A percentile compares a stretch with the other conserved stretches of the same genome.
Evolutionary conservation across 768 basidiomycete genomes (phyloP).

Genomic region (Jaapia argillacea): DNA sequence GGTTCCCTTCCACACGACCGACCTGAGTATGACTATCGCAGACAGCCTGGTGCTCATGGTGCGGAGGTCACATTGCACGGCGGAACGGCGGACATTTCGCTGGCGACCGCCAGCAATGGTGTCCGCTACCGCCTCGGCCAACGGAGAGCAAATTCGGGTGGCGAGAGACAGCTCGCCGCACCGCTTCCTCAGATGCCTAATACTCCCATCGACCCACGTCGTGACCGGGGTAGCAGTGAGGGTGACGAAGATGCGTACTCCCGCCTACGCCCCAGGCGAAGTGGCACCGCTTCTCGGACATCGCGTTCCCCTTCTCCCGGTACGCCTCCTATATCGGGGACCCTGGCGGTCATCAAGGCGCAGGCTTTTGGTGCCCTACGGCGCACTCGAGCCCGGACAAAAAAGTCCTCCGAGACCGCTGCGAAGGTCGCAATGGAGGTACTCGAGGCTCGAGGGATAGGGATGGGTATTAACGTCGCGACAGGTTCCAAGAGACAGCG

Average conservation of each 20-base stretch:
- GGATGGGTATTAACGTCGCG: conserved; percentile 35
- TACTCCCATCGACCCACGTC: conserved; percentile 33
- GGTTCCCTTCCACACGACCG: conserved; percentile 42
- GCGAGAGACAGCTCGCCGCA: conserved; percentile 37
- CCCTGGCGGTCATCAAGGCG: conserved; percentile 84
- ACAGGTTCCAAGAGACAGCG: conserved; percentile 36
- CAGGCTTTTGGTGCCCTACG: conserved; percentile 82
- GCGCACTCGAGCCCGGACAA: conserved; percentile 64
- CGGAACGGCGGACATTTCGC: conserved; percentile 63
- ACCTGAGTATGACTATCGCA: conserved; percentile 57
- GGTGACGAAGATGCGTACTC: conserved; percentile 36
- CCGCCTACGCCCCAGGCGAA: conserved; percentile 23
- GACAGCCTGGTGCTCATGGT: conserved; percentile 38
- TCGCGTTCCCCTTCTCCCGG: conserved; percentile 38
- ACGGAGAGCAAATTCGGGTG: conserved; percentile 36
- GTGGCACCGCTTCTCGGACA: conserved; percentile 28
- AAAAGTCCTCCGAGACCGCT: conserved; percentile 63
- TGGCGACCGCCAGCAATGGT: conserved; percentile 41
- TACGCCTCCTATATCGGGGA: conserved; percentile 53
- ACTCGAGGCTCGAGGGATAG: conserved; percentile 71
- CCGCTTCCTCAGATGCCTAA: conserved; percentile 39
- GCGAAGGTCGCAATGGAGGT: conserved; percentile 72
- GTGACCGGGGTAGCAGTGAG: conserved; percentile 34
- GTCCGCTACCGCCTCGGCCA: conserved; percentile 50
- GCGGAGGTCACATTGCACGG: conserved; percentile 65